Evolutionary conservation across 2,329 filamentous ascomycete species (phyloP).

Genomic region (Fusarium pseudonygamai): DNA sequence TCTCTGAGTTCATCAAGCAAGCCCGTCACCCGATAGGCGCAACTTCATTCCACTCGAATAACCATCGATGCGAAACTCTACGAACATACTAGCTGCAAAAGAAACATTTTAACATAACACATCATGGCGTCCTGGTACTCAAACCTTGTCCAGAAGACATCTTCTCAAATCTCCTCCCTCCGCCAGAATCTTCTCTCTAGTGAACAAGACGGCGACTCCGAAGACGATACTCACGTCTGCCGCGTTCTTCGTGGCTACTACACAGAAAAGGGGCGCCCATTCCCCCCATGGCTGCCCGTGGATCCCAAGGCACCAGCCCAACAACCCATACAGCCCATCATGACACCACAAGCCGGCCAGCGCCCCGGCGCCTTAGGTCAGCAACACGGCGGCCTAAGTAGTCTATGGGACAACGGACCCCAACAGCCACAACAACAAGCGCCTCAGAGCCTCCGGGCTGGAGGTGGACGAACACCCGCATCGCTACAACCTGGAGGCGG

Average conservation of each 20-base stretch:
- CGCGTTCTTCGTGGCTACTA: slow-evolving; percentile 95
- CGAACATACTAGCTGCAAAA: neutral
- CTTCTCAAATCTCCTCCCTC: slow-evolving; percentile 71
- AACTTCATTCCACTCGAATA: neutral
- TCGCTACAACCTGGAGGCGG: slow-evolving; percentile 37
- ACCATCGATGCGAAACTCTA: slow-evolving; percentile 6
- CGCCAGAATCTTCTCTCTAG: slow-evolving; percentile 74
- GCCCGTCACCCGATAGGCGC: slow-evolving; percentile 5
- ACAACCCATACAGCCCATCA: slow-evolving; percentile 63
- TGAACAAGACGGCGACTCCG: slow-evolving; percentile 75
- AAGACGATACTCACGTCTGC: slow-evolving; percentile 95
- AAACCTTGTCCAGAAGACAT: slow-evolving; percentile 72
- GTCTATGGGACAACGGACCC: slow-evolving; percentile 64
- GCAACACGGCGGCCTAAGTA: slow-evolving; percentile 57
- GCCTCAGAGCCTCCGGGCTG: slow-evolving; percentile 57
- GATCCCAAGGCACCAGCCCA: slow-evolving; percentile 75
- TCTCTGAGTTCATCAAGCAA: neutral
- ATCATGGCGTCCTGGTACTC: slow-evolving; percentile 84
- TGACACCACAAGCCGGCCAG: slow-evolving; percentile 62
- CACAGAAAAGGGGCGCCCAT: slow-evolving; percentile 81
- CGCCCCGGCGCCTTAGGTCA: slow-evolving; percentile 60
- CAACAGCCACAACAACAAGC: slow-evolving; percentile 45
- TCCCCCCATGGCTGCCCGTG: slow-evolving; percentile 88
- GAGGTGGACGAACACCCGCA: slow-evolving; percentile 49
- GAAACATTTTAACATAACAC: neutral